A percentile compares a stretch with the other conserved stretches of the same genome.
Conservation (phyloP, 1,284 basidiomycete species). For the Sanghuangporus baumii region DNA sequence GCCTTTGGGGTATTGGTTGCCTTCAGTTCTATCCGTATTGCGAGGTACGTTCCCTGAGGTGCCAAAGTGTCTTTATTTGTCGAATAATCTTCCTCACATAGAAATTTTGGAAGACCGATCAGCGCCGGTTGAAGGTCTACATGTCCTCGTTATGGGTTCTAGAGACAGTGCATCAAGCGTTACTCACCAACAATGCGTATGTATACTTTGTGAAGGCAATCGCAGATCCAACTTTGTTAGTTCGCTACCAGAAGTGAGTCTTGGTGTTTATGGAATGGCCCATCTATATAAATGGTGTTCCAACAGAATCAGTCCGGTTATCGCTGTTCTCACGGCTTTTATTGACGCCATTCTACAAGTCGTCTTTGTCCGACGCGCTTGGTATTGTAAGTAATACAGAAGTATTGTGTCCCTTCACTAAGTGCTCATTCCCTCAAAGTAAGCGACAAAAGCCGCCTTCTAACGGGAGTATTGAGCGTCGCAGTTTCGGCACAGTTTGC, state of each 20-base stretch:
- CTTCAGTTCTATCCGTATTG: neutral
- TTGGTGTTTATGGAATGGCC: too few relatives aligned
- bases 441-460: neutral
- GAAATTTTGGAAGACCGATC: neutral
- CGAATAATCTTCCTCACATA: too few relatives aligned
- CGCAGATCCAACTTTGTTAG: neutral
- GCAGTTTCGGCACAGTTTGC: neutral
- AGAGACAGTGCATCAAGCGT: neutral
- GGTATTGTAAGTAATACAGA: neutral
- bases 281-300: neutral
- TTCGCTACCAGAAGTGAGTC: neutral
- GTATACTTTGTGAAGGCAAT: constrained; percentile 7
- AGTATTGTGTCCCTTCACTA: neutral
- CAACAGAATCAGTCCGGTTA: too few relatives aligned
- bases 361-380: neutral
- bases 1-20: neutral
- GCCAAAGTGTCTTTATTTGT: neutral
- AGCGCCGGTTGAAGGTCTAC: neutral
- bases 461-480: neutral
- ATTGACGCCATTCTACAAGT: neutral
- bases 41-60: neutral
- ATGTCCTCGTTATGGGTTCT: neutral
- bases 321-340: too few relatives aligned
- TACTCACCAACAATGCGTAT: neutral
- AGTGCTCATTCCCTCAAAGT: neutral